Conservation (phyloP, 2,329 filamentous ascomycete genomes). For the Cadophora malorum region DNA sequence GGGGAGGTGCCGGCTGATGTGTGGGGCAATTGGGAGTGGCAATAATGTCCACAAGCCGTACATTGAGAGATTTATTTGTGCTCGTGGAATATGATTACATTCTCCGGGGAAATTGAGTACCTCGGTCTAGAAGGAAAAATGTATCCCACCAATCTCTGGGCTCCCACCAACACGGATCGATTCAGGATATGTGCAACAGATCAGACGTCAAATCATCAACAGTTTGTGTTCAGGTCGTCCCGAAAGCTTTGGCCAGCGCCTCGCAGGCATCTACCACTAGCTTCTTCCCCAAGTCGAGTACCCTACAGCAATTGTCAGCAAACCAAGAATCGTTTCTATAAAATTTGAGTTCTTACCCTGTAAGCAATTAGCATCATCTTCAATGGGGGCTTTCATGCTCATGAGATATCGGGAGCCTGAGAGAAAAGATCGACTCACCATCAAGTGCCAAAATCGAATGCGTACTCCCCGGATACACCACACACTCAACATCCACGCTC, state of each 20-base stretch:
- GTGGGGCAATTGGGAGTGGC: constrained; percentile 15
- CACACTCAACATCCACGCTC: constrained; percentile 53
- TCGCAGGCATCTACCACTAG: background rate
- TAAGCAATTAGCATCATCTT: background rate
- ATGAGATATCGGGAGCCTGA: no score
- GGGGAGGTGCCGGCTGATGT: constrained; percentile 12
- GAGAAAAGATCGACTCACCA: constrained; percentile 36
- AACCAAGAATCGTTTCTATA: background rate
- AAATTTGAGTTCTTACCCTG: background rate
- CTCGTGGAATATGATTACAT: no score
- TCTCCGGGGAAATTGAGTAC: no score
- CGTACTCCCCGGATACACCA: constrained; percentile 58
- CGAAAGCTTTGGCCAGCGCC: background rate
- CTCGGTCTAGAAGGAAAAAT: no score
- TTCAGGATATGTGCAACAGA: no score
- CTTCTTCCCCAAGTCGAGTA: constrained; percentile 6
- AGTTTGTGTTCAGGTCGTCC: no score
- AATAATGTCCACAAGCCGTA: background rate
- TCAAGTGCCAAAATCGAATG: constrained; percentile 64
- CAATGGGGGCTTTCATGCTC: no score
- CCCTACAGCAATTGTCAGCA: background rate
- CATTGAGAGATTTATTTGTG: no score
- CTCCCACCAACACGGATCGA: no score
- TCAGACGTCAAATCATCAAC: no score
- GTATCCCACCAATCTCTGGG: no score